Conservation (phyloP, 2,329 filamentous ascomycete genomes). For the Rosellinia necatrix region DNA sequence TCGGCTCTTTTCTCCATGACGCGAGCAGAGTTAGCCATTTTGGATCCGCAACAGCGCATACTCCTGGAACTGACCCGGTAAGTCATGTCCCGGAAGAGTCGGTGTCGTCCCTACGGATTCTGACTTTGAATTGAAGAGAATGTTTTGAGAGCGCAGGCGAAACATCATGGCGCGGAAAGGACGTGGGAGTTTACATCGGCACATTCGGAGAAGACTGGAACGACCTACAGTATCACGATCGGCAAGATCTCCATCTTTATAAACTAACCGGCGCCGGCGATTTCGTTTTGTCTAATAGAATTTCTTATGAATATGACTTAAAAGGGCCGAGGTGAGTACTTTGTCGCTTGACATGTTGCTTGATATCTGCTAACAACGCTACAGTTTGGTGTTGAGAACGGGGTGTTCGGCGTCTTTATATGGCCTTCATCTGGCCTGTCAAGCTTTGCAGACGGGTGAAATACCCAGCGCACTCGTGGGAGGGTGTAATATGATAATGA, state of each 20-base stretch:
- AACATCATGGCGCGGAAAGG: constrained; percentile 7
- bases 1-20: constrained; percentile 20
- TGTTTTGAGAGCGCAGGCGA: constrained; percentile 23
- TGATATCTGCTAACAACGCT: background rate
- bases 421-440: constrained; percentile 26
- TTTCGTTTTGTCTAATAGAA: constrained; percentile 31
- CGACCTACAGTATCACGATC: constrained; percentile 18
- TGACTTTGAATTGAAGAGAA: constrained; percentile 19
- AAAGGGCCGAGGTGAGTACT: constrained; percentile 27
- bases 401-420: constrained; percentile 28
- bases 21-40: constrained; percentile 23
- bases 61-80: constrained; percentile 32
- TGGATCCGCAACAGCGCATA: constrained; percentile 36
- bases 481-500: constrained; percentile 22
- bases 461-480: constrained; percentile 26
- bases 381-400: constrained; percentile 27
- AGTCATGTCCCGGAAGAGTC: constrained; percentile 11
- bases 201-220: constrained; percentile 20
- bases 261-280: constrained; percentile 25
- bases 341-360: background rate
- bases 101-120: constrained; percentile 12
- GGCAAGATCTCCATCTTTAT: constrained; percentile 19
- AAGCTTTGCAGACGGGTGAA: constrained; percentile 24
- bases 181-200: constrained; percentile 11
- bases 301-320: constrained; percentile 30